Base-by-base conservation (phyloP, 139 green algal genomes). In the Chlorella sp. region DNA sequence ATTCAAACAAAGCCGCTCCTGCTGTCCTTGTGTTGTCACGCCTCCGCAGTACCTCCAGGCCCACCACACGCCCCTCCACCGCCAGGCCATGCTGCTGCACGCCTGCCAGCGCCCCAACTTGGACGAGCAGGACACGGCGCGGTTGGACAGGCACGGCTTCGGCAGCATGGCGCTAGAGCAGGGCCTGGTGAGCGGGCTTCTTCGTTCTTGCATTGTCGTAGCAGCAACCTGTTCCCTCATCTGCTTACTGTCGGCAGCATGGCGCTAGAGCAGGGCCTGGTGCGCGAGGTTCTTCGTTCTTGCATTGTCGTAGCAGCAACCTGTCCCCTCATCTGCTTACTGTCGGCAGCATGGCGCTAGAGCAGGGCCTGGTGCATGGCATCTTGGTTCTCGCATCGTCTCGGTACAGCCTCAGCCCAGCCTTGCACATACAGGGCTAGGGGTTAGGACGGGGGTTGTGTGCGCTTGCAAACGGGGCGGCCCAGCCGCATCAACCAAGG, bases 1-100 rank as follows among this genome's bases (percentile, higher is more conserved):
- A n/a, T n/a, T n/a, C n/a, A n/a, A n/a, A n/a, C n/a, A 5, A 33
- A 55, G 5, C n/a, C 60, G 23, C 1, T 66, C 64, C n/a, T 65
- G 24, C 17, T 31, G 59, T 33, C 20, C 59, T 31, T 30, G 65
- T 70, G 65, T 59, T 4, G 27, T n/a, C 33, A 60, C 29, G 5
- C 17, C 33, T 20, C 59, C 14, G n/a, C 76, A 82, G 69, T 74
- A 95, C 24, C 82, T 95, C 64, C 67, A 71, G 27, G 14, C 50
- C 23, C 67, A 82, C 35, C 91, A 96, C 79, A 87, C 65, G 62
- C 90, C 95, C 71, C 80, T 95, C 59, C 78, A 91, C 74, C 84
- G 90, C 23, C 86, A 90, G 42, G 85, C 71, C 10, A 74, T 92
- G 67, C 77, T 96, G 60, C 73, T 94, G 60, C 67, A 51, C 1